Conservation (phyloP, 441 rosid genomes). For the Eutrema salsugineum region DNA sequence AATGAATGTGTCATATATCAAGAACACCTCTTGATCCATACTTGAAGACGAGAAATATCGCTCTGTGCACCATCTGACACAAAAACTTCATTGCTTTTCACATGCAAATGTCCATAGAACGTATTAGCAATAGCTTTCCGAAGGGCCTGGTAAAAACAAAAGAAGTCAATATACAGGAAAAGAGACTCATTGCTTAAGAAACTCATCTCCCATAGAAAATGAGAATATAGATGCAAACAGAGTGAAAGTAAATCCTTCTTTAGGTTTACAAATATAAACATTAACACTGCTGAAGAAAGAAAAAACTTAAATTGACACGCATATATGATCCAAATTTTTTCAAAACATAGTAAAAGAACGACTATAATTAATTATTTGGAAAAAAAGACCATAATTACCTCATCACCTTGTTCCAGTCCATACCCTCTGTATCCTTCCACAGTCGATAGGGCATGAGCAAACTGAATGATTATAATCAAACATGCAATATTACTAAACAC, state of each 20-base stretch:
- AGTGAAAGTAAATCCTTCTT: not conserved
- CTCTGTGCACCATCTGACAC: slow-evolving; percentile 90
- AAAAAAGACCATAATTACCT: slow-evolving; percentile 28
- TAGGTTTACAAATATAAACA: no score
- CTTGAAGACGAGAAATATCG: slow-evolving; percentile 84
- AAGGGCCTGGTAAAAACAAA: slow-evolving; percentile 35
- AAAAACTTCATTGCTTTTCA: slow-evolving; percentile 64
- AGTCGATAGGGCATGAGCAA: slow-evolving; percentile 56
- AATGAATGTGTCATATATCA: not conserved
- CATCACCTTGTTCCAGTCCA: slow-evolving; percentile 59
- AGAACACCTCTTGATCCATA: not conserved
- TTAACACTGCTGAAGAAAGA: not conserved
- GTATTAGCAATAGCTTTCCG: slow-evolving; percentile 63
- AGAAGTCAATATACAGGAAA: not conserved
- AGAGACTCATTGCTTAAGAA: not conserved
- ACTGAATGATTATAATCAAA: slow-evolving; percentile 37
- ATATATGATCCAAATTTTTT: not conserved
- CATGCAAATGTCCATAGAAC: slow-evolving; percentile 45
- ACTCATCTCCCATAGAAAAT: not conserved
- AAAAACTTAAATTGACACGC: not conserved
- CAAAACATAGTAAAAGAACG: not conserved
- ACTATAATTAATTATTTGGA: slow-evolving; percentile 13
- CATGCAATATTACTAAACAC: not conserved
- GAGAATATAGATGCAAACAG: not conserved
- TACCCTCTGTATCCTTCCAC: slow-evolving; percentile 53